Percentiles rank a stretch among this genome's conserved stretches.
Evolutionary conservation across 768 basidiomycete species (phyloP).

Genomic region (Hebeloma cylindrosporum): DNA sequence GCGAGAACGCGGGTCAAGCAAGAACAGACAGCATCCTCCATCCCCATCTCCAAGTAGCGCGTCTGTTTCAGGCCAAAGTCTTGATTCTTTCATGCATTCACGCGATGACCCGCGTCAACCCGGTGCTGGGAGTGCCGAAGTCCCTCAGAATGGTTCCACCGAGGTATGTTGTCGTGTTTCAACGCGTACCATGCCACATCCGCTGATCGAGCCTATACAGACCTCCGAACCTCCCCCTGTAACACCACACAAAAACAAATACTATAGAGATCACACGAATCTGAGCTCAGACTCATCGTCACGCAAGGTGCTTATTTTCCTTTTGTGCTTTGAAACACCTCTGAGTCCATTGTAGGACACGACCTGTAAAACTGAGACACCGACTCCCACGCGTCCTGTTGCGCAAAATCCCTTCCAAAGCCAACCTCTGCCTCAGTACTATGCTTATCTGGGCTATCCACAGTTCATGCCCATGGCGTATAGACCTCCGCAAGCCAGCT

Average conservation of each 20-base stretch:
- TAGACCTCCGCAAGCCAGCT: conserved; percentile 27
- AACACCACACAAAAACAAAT: conserved; percentile 60
- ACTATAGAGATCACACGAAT: conserved; percentile 58
- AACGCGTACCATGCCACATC: conserved; percentile 25
- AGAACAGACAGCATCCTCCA: conserved; percentile 34
- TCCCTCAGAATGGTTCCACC: conserved; percentile 22
- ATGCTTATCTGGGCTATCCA: conserved; percentile 40
- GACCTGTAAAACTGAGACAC: conserved; percentile 43
- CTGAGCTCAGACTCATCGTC: conserved; percentile 27
- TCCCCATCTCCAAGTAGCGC: conserved; percentile 56
- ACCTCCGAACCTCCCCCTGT: conserved; percentile 36
- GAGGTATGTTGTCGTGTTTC: conserved; percentile 45
- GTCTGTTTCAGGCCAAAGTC: conserved; percentile 44
- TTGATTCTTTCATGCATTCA: conserved; percentile 51
- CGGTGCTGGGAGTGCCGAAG: conserved; percentile 31
- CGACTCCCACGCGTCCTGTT: conserved; percentile 41
- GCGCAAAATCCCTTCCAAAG: conserved; percentile 25
- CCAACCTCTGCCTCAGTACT: conserved; percentile 33
- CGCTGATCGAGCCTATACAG: conserved; percentile 16
- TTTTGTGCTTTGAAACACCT: conserved; percentile 18
- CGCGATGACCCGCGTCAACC: conserved; percentile 52
- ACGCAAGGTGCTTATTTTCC: conserved; percentile 27
- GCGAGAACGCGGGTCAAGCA: conserved; percentile 38
- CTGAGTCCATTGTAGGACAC: conserved; percentile 25
- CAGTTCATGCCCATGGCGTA: conserved; percentile 38